Percentiles rank a stretch among this genome's conserved stretches.
These are phyloP conservation scores for Quercus lobata DNA, from an alignment of 331 rosid genomes.

Conservation along the genomic window DNA sequence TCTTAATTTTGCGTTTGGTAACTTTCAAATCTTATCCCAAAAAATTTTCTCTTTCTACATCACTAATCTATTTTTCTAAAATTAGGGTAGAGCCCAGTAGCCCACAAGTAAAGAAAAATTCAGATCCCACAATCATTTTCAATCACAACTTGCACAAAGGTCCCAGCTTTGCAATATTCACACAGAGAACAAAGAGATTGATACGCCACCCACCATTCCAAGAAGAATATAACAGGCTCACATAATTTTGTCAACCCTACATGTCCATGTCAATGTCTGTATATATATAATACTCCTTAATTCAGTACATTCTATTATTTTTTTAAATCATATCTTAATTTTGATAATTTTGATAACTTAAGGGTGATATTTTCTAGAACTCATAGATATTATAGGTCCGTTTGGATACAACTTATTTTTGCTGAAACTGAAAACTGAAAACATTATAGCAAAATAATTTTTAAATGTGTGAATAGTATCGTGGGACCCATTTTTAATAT, in stretches of 20 bases:
- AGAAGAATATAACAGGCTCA: background rate
- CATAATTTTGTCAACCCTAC: slow-evolving; percentile 7
- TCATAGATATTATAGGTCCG: no score
- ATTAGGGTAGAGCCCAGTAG: slow-evolving; percentile 1
- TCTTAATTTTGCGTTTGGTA: background rate
- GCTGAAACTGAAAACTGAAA: no score
- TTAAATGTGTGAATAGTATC: no score
- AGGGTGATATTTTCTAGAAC: no score
- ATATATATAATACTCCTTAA: background rate
- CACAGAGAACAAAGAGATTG: slow-evolving; percentile 16
- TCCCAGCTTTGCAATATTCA: slow-evolving; percentile 7
- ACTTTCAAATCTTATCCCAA: background rate
- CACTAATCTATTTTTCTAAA: background rate
- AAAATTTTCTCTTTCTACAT: background rate
- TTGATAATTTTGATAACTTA: no score
- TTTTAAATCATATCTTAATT: no score
- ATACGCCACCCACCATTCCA: slow-evolving; percentile 26
- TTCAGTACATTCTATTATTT: background rate
- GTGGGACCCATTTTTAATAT: no score
- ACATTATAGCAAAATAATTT: no score
- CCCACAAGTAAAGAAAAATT: slow-evolving; percentile 4
- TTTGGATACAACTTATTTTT: no score
- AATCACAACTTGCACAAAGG: background rate
- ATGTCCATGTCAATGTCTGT: background rate
- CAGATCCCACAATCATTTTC: background rate